These are phyloP conservation scores for Thermothelomyces thermophilus DNA, from an alignment of 2,329 filamentous ascomycete species.

Conservation along the genomic window DNA sequence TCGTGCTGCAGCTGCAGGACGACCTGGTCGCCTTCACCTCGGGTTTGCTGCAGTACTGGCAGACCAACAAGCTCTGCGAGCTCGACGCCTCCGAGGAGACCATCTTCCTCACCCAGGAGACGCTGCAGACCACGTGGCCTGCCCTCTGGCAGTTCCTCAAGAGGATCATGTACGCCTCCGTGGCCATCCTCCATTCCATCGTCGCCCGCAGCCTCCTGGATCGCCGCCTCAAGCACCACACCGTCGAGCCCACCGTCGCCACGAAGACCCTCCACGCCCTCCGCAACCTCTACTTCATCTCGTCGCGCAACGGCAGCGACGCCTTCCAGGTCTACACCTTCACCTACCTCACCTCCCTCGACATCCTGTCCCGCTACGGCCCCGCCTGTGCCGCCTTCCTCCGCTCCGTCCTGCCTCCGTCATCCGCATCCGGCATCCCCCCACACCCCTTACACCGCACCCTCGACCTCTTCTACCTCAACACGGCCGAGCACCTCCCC, in stretches of 20 bases:
- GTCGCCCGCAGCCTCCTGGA: conserved; percentile 57
- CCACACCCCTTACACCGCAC: conserved; percentile 61
- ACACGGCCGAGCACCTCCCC: conserved; percentile 77
- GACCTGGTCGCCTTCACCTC: conserved; percentile 61
- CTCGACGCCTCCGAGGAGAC: conserved; percentile 63
- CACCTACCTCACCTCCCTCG: conserved; percentile 73
- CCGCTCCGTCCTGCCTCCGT: conserved; percentile 39
- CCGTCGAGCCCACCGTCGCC: conserved; percentile 56
- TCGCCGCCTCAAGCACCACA: conserved; percentile 37
- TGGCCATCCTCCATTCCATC: conserved; percentile 68
- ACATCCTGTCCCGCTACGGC: conserved; percentile 69
- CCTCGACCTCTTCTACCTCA: conserved; percentile 83
- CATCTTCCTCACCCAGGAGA: conserved; percentile 57
- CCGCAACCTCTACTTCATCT: conserved; percentile 75
- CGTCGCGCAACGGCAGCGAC: conserved; percentile 63
- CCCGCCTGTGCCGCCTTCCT: conserved; percentile 61
- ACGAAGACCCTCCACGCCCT: conserved; percentile 66
- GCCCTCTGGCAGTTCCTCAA: conserved; percentile 69
- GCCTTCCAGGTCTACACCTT: conserved; percentile 81
- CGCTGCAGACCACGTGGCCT: conserved; percentile 59
- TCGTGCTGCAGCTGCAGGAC: conserved; percentile 39
- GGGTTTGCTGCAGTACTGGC: conserved; percentile 65
- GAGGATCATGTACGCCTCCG: conserved; percentile 66
- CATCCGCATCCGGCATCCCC: conserved; percentile 42
- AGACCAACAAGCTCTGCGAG: conserved; percentile 63